A percentile compares a stretch with the other conserved stretches of the same genome.
phyloP scores from a whole-genome alignment of 2,329 filamentous ascomycete genomes.

The Talaromyces sp. region DNA sequence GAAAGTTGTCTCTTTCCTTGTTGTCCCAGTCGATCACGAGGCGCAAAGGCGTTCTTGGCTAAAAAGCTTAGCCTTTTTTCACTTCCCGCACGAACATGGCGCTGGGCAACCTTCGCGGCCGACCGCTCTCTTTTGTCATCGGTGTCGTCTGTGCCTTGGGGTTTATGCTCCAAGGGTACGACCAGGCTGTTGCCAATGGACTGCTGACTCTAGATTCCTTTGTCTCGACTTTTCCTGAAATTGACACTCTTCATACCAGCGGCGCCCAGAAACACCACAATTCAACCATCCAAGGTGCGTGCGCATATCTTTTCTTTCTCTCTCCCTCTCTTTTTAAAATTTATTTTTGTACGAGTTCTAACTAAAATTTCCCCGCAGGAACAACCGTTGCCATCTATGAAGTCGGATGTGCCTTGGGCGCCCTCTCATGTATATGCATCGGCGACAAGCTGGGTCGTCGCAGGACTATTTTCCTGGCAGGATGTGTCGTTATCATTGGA shows the following conservation, averaged over 20 bases:
- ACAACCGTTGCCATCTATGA: constrained; percentile 22
- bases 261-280: constrained; percentile 18
- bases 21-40: background rate
- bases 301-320: background rate
- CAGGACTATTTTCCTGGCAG: constrained; percentile 37
- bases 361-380: constrained; percentile 26
- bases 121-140: constrained; percentile 8
- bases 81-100: background rate
- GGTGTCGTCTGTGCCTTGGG: constrained; percentile 14
- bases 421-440: constrained; percentile 31
- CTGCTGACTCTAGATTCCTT: constrained; percentile 66
- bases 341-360: background rate
- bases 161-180: constrained; percentile 19
- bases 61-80: constrained; percentile 4
- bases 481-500: constrained; percentile 38
- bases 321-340: constrained; percentile 3
- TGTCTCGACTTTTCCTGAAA: constrained; percentile 49
- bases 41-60: constrained; percentile 1
- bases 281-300: constrained; percentile 27
- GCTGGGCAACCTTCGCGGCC: constrained; percentile 6
- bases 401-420: constrained; percentile 31
- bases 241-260: constrained; percentile 42
- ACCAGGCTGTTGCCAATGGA: constrained; percentile 34
- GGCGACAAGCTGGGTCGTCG: constrained; percentile 44
- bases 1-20: background rate